phyloP scores from a whole-genome alignment of 352 stramenopile species.

The Blastocystis sp. region DNA sequence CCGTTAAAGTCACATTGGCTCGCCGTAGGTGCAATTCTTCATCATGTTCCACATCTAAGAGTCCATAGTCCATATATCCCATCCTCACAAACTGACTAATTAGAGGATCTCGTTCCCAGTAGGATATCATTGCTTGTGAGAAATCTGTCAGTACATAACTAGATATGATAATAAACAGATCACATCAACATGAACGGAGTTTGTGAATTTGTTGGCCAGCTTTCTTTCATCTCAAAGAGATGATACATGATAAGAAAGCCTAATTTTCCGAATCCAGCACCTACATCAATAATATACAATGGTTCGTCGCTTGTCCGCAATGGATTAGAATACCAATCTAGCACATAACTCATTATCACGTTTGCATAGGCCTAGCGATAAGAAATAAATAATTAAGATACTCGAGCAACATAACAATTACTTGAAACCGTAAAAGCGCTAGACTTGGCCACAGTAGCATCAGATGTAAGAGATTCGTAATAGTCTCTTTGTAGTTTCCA shows the following conservation, averaged over 20 bases:
- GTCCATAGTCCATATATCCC: conserved; percentile 59
- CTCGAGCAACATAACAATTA: conserved; percentile 37
- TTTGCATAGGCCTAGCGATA: conserved; percentile 30
- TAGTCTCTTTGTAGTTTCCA: conserved; percentile 63
- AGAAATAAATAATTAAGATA: background rate
- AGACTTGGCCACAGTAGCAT: background rate
- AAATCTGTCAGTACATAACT: conserved; percentile 53
- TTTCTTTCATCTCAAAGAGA: conserved; percentile 65
- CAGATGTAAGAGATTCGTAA: background rate
- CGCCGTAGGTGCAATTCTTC: background rate
- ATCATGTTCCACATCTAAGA: conserved; percentile 28
- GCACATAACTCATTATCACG: conserved; percentile 46
- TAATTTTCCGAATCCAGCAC: conserved; percentile 50
- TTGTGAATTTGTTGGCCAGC: background rate
- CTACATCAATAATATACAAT: conserved; percentile 55
- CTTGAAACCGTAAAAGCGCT: background rate
- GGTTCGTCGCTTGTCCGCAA: conserved; percentile 3
- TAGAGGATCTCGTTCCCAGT: conserved; percentile 34
- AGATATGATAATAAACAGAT: background rate
- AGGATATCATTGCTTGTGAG: background rate
- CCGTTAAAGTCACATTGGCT: background rate
- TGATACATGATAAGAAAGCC: conserved; percentile 62
- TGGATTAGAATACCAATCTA: conserved; percentile 44
- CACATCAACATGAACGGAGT: conserved; percentile 40
- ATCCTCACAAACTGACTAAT: conserved; percentile 57